Base-by-base conservation (phyloP, 139 green algal genomes). In the Volvox africanus region DNA sequence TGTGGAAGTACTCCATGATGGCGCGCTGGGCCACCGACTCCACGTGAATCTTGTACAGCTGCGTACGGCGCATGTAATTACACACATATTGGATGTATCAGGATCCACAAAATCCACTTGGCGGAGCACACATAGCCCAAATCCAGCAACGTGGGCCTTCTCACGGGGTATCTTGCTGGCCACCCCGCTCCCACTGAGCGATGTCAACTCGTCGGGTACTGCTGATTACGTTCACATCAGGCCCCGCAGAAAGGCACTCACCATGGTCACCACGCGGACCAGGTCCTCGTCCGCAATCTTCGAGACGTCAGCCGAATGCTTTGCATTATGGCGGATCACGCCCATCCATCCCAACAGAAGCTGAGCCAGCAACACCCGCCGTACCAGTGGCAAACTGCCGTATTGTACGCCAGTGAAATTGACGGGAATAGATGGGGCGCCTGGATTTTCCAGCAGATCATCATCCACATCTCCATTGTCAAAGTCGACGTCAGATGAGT, bases 1-100 rank as follows among this genome's bases (percentile, higher is more conserved):
- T 87, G 81, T 87, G 81, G n/a, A 87, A 76, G 61, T 87, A 76
- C 81, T 87, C 81, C 61, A 77, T 61, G 30, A 87, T 14, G n/a
- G 61, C n/a, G 1, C 81, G 81, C 61, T 68, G 81, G 22, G 67
- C 61, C 37, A 87, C 81, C 11, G 81, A 87, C 13, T 87, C 81
- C 61, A 87, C 30, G 32, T 87, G 81, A 1, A 87, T 30, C 16
- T 87, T 61, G 81, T 87, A 87, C 81, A 87, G 22, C 81, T 87
- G 81, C 78, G 65, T 73, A 30, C 65, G 65, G 65, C 11, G 24
- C 21, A 30, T 19, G 62, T 69, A 69, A 17, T 26, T 17, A 26
- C 62, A 19, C 19, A 69, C 62, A 69, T 17, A 26, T 19, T 17
- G 65, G 9, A 73, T 55, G 44, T 55, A 55, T 9, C 44, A 55